Evolutionary conservation across 495 filamentous ascomycete genomes (phyloP).

Genomic region (Lindgomyces ingoldianus): DNA sequence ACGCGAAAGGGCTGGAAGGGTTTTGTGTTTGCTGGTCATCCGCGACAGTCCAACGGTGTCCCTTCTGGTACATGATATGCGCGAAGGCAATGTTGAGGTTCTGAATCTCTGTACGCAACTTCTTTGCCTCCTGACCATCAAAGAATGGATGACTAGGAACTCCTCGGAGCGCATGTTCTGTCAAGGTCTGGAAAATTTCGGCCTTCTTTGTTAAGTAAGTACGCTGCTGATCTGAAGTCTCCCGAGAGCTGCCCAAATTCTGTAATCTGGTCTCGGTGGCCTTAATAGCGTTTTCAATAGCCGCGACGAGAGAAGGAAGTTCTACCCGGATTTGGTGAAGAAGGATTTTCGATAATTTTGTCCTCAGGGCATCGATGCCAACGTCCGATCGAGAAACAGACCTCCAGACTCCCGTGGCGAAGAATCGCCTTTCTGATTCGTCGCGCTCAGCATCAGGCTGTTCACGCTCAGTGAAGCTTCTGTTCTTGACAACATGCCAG

Average conservation of each 20-base stretch:
- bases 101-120: slow-evolving; percentile 13
- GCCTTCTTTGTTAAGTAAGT: slow-evolving; percentile 11
- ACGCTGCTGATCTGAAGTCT: not conserved
- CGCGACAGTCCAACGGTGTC: slow-evolving; percentile 18
- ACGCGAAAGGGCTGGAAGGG: not conserved
- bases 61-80: slow-evolving; percentile 14
- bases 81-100: slow-evolving; percentile 28
- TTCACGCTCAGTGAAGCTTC: slow-evolving; percentile 20
- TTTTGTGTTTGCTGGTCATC: not conserved
- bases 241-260: slow-evolving; percentile 7
- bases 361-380: slow-evolving; percentile 55
- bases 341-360: slow-evolving; percentile 59
- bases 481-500: slow-evolving; percentile 44
- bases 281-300: slow-evolving; percentile 35
- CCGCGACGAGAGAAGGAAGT: slow-evolving; percentile 60
- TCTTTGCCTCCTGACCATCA: not conserved
- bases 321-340: slow-evolving; percentile 56
- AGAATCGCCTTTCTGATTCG: slow-evolving; percentile 47
- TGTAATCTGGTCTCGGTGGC: not conserved
- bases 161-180: slow-evolving; percentile 6
- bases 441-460: slow-evolving; percentile 41
- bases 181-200: slow-evolving; percentile 10
- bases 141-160: slow-evolving; percentile 5
- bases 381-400: slow-evolving; percentile 43
- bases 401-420: slow-evolving; percentile 53